A percentile compares a stretch with the other conserved stretches of the same genome.
phyloP scores from a whole-genome alignment of 768 basidiomycete species.

The Lactarius indigo region DNA sequence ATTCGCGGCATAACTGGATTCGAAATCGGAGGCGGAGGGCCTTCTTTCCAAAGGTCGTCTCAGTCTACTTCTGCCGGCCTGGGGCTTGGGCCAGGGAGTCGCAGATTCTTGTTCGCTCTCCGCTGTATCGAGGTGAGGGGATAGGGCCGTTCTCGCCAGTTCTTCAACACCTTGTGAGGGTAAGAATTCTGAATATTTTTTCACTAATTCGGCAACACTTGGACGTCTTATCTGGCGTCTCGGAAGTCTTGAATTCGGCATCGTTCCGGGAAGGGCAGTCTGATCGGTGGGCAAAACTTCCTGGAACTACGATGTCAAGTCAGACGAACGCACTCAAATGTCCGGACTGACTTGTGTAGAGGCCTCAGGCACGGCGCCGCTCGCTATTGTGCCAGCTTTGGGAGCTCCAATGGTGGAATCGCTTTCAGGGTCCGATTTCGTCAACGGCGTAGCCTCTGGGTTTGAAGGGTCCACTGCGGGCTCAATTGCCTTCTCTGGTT shows the following conservation, averaged over 20 bases:
- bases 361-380: constrained; percentile 5
- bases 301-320: constrained; percentile 10
- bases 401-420: constrained; percentile 79
- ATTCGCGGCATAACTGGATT: constrained; percentile 90
- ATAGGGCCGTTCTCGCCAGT: constrained; percentile 64
- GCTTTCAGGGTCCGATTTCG: constrained; percentile 67
- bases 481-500: neutral
- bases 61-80: constrained; percentile 43
- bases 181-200: constrained; percentile 73
- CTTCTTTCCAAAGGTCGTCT: constrained; percentile 52
- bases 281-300: neutral
- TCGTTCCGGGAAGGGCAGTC: constrained; percentile 27
- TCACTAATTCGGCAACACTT: constrained; percentile 82
- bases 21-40: constrained; percentile 77
- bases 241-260: constrained; percentile 56
- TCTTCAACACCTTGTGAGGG: constrained; percentile 71
- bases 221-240: constrained; percentile 53
- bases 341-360: constrained; percentile 24
- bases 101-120: constrained; percentile 79
- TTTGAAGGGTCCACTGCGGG: constrained; percentile 2
- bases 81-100: constrained; percentile 35
- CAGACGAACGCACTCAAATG: neutral
- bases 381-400: constrained; percentile 20
- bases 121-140: constrained; percentile 51
- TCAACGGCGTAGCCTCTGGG: constrained; percentile 14